phyloP scores from a whole-genome alignment of 2,329 filamentous ascomycete species.

The Blastomyces gilchristii region DNA sequence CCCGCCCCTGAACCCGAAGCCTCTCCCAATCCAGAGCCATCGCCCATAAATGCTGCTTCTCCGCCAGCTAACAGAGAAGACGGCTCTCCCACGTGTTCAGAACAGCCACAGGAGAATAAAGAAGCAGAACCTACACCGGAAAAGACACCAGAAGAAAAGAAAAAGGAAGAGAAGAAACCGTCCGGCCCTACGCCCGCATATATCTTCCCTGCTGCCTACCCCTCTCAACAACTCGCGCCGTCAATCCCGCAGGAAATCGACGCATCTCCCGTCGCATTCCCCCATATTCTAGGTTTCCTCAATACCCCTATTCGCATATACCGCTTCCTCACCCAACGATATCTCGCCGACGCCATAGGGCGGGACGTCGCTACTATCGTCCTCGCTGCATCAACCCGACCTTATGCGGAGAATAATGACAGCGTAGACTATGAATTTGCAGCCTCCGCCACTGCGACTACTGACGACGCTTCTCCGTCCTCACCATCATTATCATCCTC shows the following conservation, averaged over 20 bases:
- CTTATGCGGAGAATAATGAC: slow-evolving; percentile 28
- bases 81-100: slow-evolving; percentile 19
- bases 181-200: slow-evolving; percentile 58
- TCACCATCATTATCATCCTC: slow-evolving; percentile 24
- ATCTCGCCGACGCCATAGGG: slow-evolving; percentile 78
- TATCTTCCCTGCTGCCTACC: slow-evolving; percentile 63
- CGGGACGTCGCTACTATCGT: slow-evolving; percentile 79
- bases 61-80: slow-evolving; percentile 13
- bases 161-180: slow-evolving; percentile 41
- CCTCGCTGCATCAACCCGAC: slow-evolving; percentile 42
- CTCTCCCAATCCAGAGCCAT: slow-evolving; percentile 19
- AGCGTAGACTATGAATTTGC: slow-evolving; percentile 19
- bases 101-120: slow-evolving; percentile 39
- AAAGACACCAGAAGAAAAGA: slow-evolving; percentile 25
- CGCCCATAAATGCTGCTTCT: background rate
- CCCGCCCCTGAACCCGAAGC: slow-evolving; percentile 22
- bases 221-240: slow-evolving; percentile 52
- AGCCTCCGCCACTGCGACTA: slow-evolving; percentile 13
- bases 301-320: slow-evolving; percentile 80
- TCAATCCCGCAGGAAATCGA: slow-evolving; percentile 61
- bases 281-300: slow-evolving; percentile 83
- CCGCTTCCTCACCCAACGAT: slow-evolving; percentile 72
- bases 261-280: slow-evolving; percentile 66
- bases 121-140: slow-evolving; percentile 36
- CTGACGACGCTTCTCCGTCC: slow-evolving; percentile 13